These are phyloP conservation scores for Mucor circinelloides DNA, from an alignment of 371 early-diverging fungal species.

Conservation along the genomic window DNA sequence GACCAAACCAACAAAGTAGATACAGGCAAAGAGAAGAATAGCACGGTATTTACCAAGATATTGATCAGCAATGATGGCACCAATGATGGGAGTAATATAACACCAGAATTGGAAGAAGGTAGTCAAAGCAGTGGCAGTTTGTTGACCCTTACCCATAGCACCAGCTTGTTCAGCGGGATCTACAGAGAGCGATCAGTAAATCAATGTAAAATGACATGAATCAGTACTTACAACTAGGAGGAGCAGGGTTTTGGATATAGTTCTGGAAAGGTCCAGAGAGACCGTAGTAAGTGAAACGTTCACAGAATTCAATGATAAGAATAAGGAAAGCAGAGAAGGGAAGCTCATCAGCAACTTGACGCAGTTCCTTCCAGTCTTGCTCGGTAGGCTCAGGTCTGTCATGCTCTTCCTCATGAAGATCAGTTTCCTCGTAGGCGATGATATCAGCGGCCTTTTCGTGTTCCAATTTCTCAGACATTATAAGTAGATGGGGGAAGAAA, in stretches of 20 bases:
- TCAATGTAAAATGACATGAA: neutral
- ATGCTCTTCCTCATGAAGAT: slow-evolving; percentile 10
- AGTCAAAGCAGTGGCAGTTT: slow-evolving; percentile 67
- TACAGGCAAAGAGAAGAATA: slow-evolving; percentile 68
- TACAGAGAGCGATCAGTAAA: slow-evolving; percentile 5
- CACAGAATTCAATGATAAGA: slow-evolving; percentile 55
- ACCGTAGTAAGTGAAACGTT: slow-evolving; percentile 75
- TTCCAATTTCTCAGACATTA: slow-evolving; percentile 24
- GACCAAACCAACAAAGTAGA: slow-evolving; percentile 73
- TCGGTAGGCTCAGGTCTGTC: slow-evolving; percentile 44
- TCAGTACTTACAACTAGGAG: slow-evolving; percentile 32
- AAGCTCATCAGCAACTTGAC: slow-evolving; percentile 42
- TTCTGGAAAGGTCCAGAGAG: slow-evolving; percentile 62
- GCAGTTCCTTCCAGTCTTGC: slow-evolving; percentile 42
- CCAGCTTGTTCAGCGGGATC: slow-evolving; percentile 50
- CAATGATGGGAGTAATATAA: slow-evolving; percentile 80
- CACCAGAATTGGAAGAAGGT: slow-evolving; percentile 83
- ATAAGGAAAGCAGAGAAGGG: slow-evolving; percentile 49
- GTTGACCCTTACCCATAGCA: slow-evolving; percentile 51
- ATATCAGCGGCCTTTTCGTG: slow-evolving; percentile 11
- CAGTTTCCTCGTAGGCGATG: slow-evolving; percentile 8
- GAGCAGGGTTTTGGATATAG: slow-evolving; percentile 61
- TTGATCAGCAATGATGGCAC: slow-evolving; percentile 83
- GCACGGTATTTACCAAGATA: slow-evolving; percentile 85
- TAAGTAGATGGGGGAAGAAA: neutral